These are phyloP conservation scores for Waltiozyma sp. DNA, from an alignment of 1,139 yeast genomes.

Conservation along the genomic window DNA sequence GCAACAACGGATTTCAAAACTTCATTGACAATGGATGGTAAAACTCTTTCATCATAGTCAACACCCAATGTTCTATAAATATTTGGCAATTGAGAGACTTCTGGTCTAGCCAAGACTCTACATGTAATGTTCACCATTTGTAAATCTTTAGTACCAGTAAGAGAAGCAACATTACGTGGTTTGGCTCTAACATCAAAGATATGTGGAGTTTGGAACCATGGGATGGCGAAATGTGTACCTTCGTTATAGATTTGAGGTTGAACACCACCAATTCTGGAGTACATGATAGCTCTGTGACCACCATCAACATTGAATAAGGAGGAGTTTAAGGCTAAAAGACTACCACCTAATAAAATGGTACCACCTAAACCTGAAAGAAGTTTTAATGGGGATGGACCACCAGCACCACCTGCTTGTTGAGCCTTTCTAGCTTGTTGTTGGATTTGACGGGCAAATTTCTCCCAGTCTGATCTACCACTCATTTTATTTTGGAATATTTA, in stretches of 20 bases:
- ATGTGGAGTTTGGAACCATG: slow-evolving; percentile 92
- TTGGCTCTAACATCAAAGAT: slow-evolving; percentile 94
- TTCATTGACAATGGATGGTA: slow-evolving; percentile 95
- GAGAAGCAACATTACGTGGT: slow-evolving; percentile 93
- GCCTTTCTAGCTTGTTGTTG: slow-evolving; percentile 54
- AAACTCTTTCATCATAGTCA: slow-evolving; percentile 92
- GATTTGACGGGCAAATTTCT: slow-evolving; percentile 51
- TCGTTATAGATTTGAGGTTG: slow-evolving; percentile 79
- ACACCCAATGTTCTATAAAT: slow-evolving; percentile 86
- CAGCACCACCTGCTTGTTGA: slow-evolving; percentile 25
- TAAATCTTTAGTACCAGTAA: slow-evolving; percentile 95
- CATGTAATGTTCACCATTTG: slow-evolving; percentile 99
- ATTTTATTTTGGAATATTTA: slow-evolving; percentile 4
- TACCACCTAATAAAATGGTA: slow-evolving; percentile 60
- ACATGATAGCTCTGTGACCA: slow-evolving; percentile 95
- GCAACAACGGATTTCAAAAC: slow-evolving; percentile 95
- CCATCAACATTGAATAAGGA: slow-evolving; percentile 94
- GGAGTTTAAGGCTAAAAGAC: slow-evolving; percentile 53
- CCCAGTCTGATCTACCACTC: slow-evolving; percentile 48
- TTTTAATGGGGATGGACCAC: slow-evolving; percentile 41
- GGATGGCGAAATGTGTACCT: slow-evolving; percentile 91
- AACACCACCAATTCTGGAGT: slow-evolving; percentile 81
- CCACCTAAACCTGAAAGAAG: slow-evolving; percentile 76
- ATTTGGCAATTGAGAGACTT: slow-evolving; percentile 62
- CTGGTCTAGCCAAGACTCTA: slow-evolving; percentile 89